These are phyloP conservation scores for Lachancea quebecensis DNA, from an alignment of 805 yeast species.

Conservation along the genomic window DNA sequence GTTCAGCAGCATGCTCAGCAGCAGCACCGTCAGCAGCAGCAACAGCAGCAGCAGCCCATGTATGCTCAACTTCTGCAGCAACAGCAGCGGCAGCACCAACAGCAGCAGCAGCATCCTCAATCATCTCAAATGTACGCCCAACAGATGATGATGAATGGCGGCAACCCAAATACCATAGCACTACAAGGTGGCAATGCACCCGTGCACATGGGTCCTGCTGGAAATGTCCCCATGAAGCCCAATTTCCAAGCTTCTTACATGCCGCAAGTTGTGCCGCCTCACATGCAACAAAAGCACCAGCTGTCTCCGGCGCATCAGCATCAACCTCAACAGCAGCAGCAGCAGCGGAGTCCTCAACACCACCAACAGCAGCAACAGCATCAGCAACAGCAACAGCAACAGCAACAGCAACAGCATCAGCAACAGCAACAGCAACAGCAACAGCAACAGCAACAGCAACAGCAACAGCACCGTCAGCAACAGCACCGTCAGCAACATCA, in stretches of 20 bases:
- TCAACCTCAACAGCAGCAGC: conserved; percentile 19
- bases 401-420: conserved; percentile 7
- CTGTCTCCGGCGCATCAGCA: conserved; percentile 9
- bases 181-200: background rate
- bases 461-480: conserved; percentile 13
- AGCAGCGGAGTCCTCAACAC: conserved; percentile 19
- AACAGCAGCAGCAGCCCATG: background rate
- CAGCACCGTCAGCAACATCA: conserved; percentile 8
- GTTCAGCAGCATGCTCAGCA: conserved; percentile 19
- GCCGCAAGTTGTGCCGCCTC: background rate
- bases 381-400: conserved; percentile 10
- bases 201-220: background rate
- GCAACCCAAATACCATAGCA: background rate
- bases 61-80: background rate
- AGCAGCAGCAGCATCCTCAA: conserved; percentile 16
- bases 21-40: conserved; percentile 15
- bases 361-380: conserved; percentile 12
- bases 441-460: conserved; percentile 23
- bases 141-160: background rate
- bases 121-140: background rate
- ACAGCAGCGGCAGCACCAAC: conserved; percentile 14
- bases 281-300: background rate
- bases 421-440: conserved; percentile 11
- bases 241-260: background rate
- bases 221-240: background rate